Evolutionary conservation across 2,329 filamentous ascomycete genomes (phyloP).

Genomic region (Lizonia empirigonia): DNA sequence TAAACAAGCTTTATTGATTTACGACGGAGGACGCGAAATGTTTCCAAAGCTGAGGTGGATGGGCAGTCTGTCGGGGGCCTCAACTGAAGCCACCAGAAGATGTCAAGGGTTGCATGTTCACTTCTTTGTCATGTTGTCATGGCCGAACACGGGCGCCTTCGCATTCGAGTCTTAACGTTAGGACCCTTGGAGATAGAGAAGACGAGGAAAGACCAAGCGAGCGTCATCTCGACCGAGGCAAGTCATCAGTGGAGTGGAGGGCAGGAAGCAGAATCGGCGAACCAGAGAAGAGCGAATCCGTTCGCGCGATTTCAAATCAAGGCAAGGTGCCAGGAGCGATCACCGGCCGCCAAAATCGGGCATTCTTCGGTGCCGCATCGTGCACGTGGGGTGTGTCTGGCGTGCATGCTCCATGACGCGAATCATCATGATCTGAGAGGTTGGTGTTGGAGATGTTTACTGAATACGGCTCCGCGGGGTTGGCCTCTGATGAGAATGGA

Average conservation of each 20-base stretch:
- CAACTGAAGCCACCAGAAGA: conserved; percentile 4
- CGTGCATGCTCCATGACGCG: conserved; percentile 15
- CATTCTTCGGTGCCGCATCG: conserved; percentile 35
- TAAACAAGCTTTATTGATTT: conserved; percentile 41
- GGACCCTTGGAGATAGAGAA: no score
- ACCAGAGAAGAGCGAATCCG: conserved; percentile 8
- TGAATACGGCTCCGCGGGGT: conserved; percentile 9
- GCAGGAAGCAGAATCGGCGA: conserved; percentile 17
- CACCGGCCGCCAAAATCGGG: conserved; percentile 31
- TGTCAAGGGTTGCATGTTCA: conserved; percentile 16
- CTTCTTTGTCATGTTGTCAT: no score
- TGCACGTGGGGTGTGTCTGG: conserved; percentile 15
- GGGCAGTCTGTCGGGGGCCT: conserved; percentile 19
- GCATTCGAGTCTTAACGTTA: no score
- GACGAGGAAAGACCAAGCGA: conserved; percentile 23
- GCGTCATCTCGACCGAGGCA: conserved; percentile 19
- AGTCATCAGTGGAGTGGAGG: conserved; percentile 18
- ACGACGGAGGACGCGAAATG: conserved; percentile 17
- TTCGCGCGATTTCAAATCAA: conserved; percentile 26
- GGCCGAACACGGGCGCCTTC: no score
- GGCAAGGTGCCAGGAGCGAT: conserved; percentile 25
- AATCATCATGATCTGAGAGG: conserved; percentile 19
- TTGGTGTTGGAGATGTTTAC: conserved; percentile 3
- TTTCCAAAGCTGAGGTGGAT: conserved; percentile 24
- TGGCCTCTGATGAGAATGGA: neutral